Percentiles rank a stretch among this genome's conserved stretches.
Evolutionary conservation across 257 asterid species (phyloP).

Genomic region (Lycium barbarum): DNA sequence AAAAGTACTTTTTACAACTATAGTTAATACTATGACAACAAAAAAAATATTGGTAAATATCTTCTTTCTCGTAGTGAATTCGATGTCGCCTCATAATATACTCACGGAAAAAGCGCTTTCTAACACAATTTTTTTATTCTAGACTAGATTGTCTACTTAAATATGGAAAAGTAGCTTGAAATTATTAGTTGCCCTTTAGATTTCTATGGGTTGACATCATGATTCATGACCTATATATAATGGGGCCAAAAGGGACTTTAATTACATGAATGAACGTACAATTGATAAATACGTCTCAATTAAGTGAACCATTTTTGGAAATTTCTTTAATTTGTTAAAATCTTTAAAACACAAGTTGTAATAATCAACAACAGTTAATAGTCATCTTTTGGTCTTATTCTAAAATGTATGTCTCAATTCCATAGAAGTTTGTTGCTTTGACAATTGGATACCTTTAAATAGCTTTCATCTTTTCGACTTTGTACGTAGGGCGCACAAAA

Average conservation of each 20-base stretch:
- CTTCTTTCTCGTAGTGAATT: no score
- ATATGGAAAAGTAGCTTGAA: neutral
- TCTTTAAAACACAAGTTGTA: neutral
- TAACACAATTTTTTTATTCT: no score
- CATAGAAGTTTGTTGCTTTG: neutral
- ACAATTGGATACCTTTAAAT: constrained; percentile 1
- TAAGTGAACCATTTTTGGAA: constrained; percentile 10
- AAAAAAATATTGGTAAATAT: no score
- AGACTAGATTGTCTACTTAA: no score
- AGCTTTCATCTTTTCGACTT: neutral
- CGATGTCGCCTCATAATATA: no score
- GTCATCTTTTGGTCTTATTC: neutral
- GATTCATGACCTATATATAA: neutral
- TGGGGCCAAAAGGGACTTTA: neutral
- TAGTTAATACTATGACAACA: no score
- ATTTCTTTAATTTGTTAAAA: neutral
- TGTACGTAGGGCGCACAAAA: neutral
- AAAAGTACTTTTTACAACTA: no score
- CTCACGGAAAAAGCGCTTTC: no score
- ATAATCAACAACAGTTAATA: neutral
- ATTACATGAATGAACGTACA: constrained; percentile 10
- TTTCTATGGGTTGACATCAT: neutral
- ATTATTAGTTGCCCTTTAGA: neutral
- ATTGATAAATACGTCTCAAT: neutral
- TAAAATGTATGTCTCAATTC: neutral